Evolutionary conservation across 2,329 filamentous ascomycete species (phyloP).

Genomic region (Thermochaetoides dissita): DNA sequence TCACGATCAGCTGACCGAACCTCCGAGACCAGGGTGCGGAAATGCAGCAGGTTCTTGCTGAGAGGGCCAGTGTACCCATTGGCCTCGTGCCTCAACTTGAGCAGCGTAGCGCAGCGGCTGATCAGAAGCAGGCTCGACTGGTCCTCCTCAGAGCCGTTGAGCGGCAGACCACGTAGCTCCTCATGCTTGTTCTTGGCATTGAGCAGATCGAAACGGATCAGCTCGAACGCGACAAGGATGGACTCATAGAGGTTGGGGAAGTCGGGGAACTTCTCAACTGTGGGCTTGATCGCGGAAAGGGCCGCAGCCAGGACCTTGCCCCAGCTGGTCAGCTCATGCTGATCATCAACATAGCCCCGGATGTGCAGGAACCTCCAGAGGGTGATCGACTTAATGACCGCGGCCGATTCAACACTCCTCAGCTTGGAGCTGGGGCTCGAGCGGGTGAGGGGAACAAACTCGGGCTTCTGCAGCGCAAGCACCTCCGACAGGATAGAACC

Average conservation of each 20-base stretch:
- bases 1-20: conserved; percentile 71
- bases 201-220: conserved; percentile 66
- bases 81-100: conserved; percentile 65
- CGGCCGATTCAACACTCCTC: conserved; percentile 46
- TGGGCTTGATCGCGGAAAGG: conserved; percentile 46
- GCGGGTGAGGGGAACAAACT: conserved; percentile 58
- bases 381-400: conserved; percentile 57
- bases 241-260: conserved; percentile 54
- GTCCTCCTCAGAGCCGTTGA: conserved; percentile 52
- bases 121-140: conserved; percentile 67
- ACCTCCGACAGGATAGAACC: conserved; percentile 47
- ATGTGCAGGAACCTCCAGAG: conserved; percentile 85
- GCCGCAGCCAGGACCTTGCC: conserved; percentile 64
- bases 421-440: conserved; percentile 38
- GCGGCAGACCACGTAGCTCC: conserved; percentile 40
- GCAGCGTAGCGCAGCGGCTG: conserved; percentile 71
- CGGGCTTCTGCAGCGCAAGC: conserved; percentile 50
- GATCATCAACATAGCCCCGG: conserved; percentile 66
- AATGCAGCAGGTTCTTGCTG: conserved; percentile 76
- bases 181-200: conserved; percentile 50
- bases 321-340: conserved; percentile 71
- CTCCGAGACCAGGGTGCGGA: conserved; percentile 67
- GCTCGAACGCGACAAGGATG: conserved; percentile 69
- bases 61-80: conserved; percentile 92
- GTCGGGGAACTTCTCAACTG: conserved; percentile 29